Base-by-base conservation (phyloP, 352 stramenopile species). In the Phytophthora hybrid region DNA sequence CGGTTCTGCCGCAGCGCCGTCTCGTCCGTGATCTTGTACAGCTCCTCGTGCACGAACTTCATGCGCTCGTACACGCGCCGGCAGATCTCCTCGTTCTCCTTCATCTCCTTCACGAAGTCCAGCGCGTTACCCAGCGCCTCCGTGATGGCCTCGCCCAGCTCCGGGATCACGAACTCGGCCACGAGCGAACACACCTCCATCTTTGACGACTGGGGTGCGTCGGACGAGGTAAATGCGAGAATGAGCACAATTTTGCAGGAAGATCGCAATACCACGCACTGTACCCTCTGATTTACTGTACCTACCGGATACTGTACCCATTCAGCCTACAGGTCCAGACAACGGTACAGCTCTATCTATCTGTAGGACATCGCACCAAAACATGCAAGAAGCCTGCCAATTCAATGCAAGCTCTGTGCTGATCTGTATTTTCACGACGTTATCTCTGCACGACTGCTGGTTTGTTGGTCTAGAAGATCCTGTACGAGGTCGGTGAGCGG, bases 401-500 rank as follows among this genome's bases (percentile, higher is more conserved):
- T 44, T 44, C 26, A 31, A 31, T 31, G 4, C 26, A 31, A 31
- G 26, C 26, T 31, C 26, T 31, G 26, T 31, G 26, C 0, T 31
- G 26, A 31, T 14, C 34, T 41, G 10, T 10, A 41, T 41, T 13
- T 39, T 39, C 32, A 13, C 13, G 34, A 5, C 34, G 34, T 14
- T 41, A 41, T 51, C 44, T 51, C 14, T n/a, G 3, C 44, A 9
- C 16, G 44, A 13, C 44, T 21, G 14, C 8, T 53, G 46, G 18
- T 16, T 51, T 32, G 18, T 51, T 46, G 10, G 53, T 57, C 61
- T 91, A 94, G 29, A 93, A 94, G 64, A 81, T 82, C 55, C 85
- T 83, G 69, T 89, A 94, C 7, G 76, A 88, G 9, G 74, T 52
- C 1, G 87, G 84, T 0, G 76, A 60, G 52, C 78, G 83, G 69